Percentiles rank a stretch among this genome's conserved stretches.
Conservation (phyloP, 208 protist genomes). For the Leishmania guyanensis region DNA sequence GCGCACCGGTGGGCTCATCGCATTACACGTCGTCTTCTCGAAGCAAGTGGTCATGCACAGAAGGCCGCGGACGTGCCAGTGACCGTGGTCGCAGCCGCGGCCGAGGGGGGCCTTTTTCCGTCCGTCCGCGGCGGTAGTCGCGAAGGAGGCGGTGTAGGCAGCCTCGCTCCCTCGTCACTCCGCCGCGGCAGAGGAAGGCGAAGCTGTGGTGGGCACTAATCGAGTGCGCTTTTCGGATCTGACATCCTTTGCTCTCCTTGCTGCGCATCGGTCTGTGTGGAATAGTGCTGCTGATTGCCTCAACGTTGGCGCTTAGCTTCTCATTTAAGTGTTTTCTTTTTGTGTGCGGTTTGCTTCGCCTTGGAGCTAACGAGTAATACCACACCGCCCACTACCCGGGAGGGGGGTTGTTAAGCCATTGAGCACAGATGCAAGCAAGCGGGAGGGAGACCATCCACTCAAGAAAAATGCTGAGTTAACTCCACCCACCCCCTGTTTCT, state of each 20-base stretch:
- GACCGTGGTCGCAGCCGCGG: background rate
- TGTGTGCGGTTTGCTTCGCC: background rate
- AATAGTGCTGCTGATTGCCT: background rate
- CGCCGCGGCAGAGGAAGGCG: background rate
- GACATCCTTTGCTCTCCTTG: background rate
- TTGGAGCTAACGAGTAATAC: conserved; percentile 22
- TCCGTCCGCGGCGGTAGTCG: background rate
- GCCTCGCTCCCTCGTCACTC: background rate
- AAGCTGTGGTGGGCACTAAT: conserved; percentile 6
- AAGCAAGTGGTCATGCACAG: conserved; percentile 17
- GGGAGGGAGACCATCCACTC: background rate
- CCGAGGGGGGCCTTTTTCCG: background rate
- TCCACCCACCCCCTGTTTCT: background rate
- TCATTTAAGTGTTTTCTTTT: background rate
- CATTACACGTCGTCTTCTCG: background rate
- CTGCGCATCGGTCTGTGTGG: background rate
- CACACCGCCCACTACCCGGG: background rate
- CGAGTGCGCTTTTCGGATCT: background rate
- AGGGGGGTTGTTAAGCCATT: background rate
- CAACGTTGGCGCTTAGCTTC: background rate
- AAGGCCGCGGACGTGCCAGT: background rate
- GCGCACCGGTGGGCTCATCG: background rate
- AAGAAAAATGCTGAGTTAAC: background rate
- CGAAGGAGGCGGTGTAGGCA: background rate
- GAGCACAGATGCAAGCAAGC: background rate